Conservation (phyloP, 1,284 basidiomycete species). For the Trametes hirsuta region DNA sequence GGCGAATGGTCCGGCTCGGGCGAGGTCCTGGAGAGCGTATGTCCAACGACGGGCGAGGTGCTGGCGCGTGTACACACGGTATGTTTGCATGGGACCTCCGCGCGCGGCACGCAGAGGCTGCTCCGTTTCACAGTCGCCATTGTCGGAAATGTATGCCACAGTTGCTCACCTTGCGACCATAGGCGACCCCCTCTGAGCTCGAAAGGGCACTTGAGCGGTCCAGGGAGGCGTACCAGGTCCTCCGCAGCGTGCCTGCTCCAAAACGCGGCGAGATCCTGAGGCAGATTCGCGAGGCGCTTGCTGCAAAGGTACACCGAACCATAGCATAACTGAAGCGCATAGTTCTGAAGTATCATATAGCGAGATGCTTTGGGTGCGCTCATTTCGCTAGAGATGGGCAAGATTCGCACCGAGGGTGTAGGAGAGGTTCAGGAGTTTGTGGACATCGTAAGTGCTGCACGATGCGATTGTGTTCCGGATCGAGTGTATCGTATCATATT, state of each 20-base stretch:
- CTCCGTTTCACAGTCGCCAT: background rate
- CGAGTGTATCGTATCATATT: background rate
- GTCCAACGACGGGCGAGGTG: slow-evolving; percentile 78
- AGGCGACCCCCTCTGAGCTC: slow-evolving; percentile 74
- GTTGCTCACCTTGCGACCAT: background rate
- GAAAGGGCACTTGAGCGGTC: slow-evolving; percentile 63
- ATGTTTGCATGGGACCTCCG: slow-evolving; percentile 27
- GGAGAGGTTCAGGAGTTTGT: slow-evolving; percentile 96
- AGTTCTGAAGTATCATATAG: slow-evolving; percentile 40
- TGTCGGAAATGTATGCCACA: background rate
- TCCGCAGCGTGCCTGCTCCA: slow-evolving; percentile 85
- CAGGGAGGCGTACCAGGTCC: slow-evolving; percentile 69
- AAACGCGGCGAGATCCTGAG: slow-evolving; percentile 86
- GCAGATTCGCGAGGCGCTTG: slow-evolving; percentile 85
- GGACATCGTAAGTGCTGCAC: slow-evolving; percentile 70
- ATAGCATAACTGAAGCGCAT: background rate
- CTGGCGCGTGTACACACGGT: slow-evolving; percentile 71
- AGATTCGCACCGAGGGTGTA: slow-evolving; percentile 89
- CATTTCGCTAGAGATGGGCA: slow-evolving; percentile 93
- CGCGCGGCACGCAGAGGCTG: background rate
- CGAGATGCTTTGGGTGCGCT: slow-evolving; percentile 83
- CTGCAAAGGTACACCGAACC: slow-evolving; percentile 59
- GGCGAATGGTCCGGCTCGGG: slow-evolving; percentile 80
- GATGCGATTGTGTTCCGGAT: background rate
- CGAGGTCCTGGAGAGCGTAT: slow-evolving; percentile 66